These are phyloP conservation scores for Cryptosporidium meleagridis DNA, from an alignment of 169 alveolate genomes.

Conservation along the genomic window DNA sequence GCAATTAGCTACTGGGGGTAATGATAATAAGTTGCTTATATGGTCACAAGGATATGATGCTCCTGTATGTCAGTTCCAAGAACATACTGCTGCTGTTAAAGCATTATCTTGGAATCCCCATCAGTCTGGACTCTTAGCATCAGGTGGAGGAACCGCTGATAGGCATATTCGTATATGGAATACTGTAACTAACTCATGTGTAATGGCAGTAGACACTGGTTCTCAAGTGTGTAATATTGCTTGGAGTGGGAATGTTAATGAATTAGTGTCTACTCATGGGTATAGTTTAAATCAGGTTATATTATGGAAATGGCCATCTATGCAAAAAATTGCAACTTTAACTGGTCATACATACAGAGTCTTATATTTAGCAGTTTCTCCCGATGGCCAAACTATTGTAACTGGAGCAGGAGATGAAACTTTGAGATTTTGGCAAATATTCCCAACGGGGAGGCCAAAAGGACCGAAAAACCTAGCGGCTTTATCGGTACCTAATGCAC, in stretches of 20 bases:
- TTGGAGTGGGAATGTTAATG: constrained; percentile 92
- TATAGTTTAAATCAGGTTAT: constrained; percentile 92
- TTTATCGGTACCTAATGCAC: constrained; percentile 68
- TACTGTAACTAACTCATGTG: constrained; percentile 86
- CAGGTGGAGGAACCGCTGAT: constrained; percentile 99
- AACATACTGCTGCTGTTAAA: constrained; percentile 93
- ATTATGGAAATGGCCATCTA: constrained; percentile 93
- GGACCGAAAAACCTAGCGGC: constrained; percentile 74
- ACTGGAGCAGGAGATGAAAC: constrained; percentile 97
- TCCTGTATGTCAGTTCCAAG: constrained; percentile 83
- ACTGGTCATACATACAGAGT: constrained; percentile 95
- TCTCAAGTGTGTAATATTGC: constrained; percentile 94
- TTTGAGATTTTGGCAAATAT: constrained; percentile 93
- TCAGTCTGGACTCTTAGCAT: constrained; percentile 91
- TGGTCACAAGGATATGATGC: constrained; percentile 89
- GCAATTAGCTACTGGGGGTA: constrained; percentile 95
- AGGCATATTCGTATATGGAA: constrained; percentile 95
- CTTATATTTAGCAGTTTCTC: constrained; percentile 92
- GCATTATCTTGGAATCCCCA: constrained; percentile 98
- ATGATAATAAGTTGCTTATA: constrained; percentile 92
- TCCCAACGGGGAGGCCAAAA: constrained; percentile 81
- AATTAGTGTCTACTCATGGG: constrained; percentile 96
- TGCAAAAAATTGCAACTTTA: constrained; percentile 84
- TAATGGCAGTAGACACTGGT: constrained; percentile 90
- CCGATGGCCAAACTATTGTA: constrained; percentile 94